phyloP scores from a whole-genome alignment of 768 basidiomycete genomes.

The Leccinellum albellum region DNA sequence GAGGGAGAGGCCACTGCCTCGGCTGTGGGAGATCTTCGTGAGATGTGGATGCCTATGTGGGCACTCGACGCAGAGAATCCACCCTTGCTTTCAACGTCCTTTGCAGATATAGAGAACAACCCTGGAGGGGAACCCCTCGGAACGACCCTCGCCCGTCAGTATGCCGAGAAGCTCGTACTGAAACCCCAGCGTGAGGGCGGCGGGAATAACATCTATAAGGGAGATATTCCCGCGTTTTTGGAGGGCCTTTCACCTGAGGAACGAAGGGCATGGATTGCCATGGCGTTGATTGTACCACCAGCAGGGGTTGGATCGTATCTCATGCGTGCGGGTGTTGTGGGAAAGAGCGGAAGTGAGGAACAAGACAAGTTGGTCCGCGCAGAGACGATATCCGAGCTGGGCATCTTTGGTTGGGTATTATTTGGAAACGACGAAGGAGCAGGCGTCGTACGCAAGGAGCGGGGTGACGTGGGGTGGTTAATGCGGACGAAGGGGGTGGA shows the following conservation, averaged over 20 bases:
- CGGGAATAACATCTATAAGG: slow-evolving; percentile 92
- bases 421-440: slow-evolving; percentile 49
- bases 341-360: background rate
- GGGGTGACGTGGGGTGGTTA: slow-evolving; percentile 76
- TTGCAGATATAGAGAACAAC: background rate
- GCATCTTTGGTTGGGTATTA: slow-evolving; percentile 86
- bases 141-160: slow-evolving; percentile 15
- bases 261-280: slow-evolving; percentile 88
- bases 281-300: slow-evolving; percentile 88
- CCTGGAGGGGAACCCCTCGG: slow-evolving; percentile 18
- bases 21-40: slow-evolving; percentile 49
- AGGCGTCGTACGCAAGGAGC: slow-evolving; percentile 39
- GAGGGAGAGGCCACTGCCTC: slow-evolving; percentile 18
- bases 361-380: slow-evolving; percentile 40
- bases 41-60: slow-evolving; percentile 89
- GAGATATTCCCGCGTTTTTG: slow-evolving; percentile 75
- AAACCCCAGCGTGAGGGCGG: slow-evolving; percentile 99
- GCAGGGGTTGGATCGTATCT: slow-evolving; percentile 65
- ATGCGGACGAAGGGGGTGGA: slow-evolving; percentile 88
- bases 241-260: slow-evolving; percentile 55
- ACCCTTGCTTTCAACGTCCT: background rate
- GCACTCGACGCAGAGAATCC: slow-evolving; percentile 44
- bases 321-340: slow-evolving; percentile 39
- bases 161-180: slow-evolving; percentile 65
- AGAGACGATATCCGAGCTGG: slow-evolving; percentile 85